Conservation (phyloP, 2,329 filamentous ascomycete genomes). For the Fonsecaea multimorphosa region DNA sequence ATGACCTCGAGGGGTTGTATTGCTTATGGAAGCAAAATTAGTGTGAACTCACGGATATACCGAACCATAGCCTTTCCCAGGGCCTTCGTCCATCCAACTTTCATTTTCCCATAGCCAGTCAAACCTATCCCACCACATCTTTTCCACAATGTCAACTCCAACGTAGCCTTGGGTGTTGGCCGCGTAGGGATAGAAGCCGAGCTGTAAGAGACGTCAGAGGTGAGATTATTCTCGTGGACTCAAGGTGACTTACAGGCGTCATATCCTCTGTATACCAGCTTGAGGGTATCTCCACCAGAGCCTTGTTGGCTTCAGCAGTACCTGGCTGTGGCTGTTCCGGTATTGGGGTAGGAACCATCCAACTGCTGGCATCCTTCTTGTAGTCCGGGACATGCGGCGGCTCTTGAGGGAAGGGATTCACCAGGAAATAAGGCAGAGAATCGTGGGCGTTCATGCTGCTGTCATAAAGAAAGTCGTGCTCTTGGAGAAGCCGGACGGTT, state of each 20-base stretch:
- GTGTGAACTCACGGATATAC: conserved; percentile 35
- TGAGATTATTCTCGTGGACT: not conserved
- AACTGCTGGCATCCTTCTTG: conserved; percentile 49
- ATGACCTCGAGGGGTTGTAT: not conserved
- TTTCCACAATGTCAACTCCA: conserved; percentile 62
- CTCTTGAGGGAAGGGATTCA: conserved; percentile 42
- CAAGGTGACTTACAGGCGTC: conserved; percentile 44
- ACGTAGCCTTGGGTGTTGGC: conserved; percentile 65
- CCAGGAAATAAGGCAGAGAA: conserved; percentile 57
- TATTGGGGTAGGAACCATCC: conserved; percentile 52
- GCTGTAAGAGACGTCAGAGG: conserved; percentile 28
- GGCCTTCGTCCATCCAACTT: conserved; percentile 39
- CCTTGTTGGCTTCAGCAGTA: conserved; percentile 37
- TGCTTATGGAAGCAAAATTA: conserved; percentile 15
- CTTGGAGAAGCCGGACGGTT: conserved; percentile 56
- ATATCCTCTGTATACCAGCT: conserved; percentile 57
- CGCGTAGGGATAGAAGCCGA: conserved; percentile 52
- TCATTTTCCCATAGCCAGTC: conserved; percentile 60
- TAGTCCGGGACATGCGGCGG: conserved; percentile 51
- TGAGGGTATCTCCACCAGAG: conserved; percentile 52
- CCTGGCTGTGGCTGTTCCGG: conserved; percentile 34
- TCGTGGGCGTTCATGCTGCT: conserved; percentile 59
- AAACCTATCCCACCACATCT: conserved; percentile 67
- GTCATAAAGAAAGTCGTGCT: conserved; percentile 59
- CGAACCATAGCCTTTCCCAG: conserved; percentile 38